These are phyloP conservation scores for Moesziomyces globuligerus DNA, from an alignment of 1,284 basidiomycete genomes.

Conservation along the genomic window DNA sequence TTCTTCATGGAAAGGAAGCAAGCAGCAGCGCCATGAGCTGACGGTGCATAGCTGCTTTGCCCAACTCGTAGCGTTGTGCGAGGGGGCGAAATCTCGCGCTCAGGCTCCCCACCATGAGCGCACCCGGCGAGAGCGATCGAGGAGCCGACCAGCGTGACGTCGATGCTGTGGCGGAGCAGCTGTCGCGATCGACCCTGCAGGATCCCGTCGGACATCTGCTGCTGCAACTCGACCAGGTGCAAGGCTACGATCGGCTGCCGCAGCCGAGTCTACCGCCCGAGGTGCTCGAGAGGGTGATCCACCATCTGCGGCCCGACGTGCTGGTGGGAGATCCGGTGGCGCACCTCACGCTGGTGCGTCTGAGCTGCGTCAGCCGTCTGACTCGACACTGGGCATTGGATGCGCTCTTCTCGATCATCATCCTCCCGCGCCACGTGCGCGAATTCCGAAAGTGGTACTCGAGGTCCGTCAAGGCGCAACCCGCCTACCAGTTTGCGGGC, in stretches of 20 bases:
- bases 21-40: slow-evolving; percentile 17
- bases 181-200: slow-evolving; percentile 19
- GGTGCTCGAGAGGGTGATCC: slow-evolving; percentile 48
- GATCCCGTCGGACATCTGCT: slow-evolving; percentile 25
- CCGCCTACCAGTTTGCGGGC: slow-evolving; percentile 55
- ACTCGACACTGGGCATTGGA: slow-evolving; percentile 56
- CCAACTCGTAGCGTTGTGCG: slow-evolving; percentile 29
- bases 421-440: slow-evolving; percentile 62
- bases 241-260: slow-evolving; percentile 16
- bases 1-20: background rate
- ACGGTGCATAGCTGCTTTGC: slow-evolving; percentile 1
- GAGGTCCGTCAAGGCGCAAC: slow-evolving; percentile 48
- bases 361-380: slow-evolving; percentile 47
- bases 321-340: slow-evolving; percentile 47
- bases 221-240: slow-evolving; percentile 18
- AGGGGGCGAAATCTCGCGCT: slow-evolving; percentile 26
- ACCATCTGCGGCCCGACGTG: slow-evolving; percentile 36
- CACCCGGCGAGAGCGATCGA: slow-evolving; percentile 3
- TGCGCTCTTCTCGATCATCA: slow-evolving; percentile 54
- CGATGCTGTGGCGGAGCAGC: slow-evolving; percentile 8
- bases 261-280: slow-evolving; percentile 56
- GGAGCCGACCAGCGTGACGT: background rate
- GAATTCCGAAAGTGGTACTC: slow-evolving; percentile 64
- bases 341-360: slow-evolving; percentile 44
- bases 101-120: slow-evolving; percentile 27